Percentiles rank a stretch among this genome's conserved stretches.
Evolutionary conservation across 1,139 yeast genomes (phyloP).

Genomic region (Scheffersomyces insectosa): DNA sequence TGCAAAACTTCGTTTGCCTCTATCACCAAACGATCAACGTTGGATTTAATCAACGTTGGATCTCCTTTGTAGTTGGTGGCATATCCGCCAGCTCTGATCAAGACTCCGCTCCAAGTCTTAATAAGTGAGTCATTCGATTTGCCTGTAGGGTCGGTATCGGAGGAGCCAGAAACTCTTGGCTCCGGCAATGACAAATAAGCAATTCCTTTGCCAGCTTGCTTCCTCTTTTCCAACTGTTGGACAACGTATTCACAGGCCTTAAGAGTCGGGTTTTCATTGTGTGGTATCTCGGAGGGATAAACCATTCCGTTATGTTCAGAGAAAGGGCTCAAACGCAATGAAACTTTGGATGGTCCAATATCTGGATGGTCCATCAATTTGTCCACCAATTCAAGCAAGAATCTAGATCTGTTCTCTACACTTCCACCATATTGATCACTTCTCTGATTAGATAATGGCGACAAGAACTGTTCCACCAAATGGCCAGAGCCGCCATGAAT

Average conservation of each 20-base stretch:
- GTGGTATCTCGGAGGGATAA: conserved; percentile 11
- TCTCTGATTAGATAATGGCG: conserved; percentile 33
- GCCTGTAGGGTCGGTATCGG: conserved; percentile 18
- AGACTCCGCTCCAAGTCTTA: conserved; percentile 12
- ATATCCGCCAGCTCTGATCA: conserved; percentile 17
- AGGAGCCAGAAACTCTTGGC: conserved; percentile 18
- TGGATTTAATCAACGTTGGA: conserved; percentile 15
- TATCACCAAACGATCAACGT: conserved; percentile 8
- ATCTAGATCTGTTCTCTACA: conserved; percentile 32
- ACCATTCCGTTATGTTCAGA: conserved; percentile 4
- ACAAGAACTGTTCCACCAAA: conserved; percentile 33
- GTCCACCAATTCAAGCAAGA: conserved; percentile 27
- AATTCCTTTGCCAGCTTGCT: conserved; percentile 7
- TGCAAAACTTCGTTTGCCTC: conserved; percentile 12
- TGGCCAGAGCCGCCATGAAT: conserved; percentile 34
- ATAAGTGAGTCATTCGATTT: conserved; percentile 16
- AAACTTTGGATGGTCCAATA: conserved; percentile 22
- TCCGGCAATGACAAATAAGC: conserved; percentile 27
- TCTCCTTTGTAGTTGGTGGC: conserved; percentile 15
- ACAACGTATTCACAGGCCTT: conserved; percentile 15
- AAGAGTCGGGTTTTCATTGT: conserved; percentile 6
- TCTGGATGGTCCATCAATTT: conserved; percentile 12
- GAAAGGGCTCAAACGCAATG: conserved; percentile 28
- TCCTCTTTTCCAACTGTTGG: conserved; percentile 17
- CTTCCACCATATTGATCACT: conserved; percentile 45